These are phyloP conservation scores for Lodderomyces pseudojiufengensis DNA, from an alignment of 1,139 yeast genomes.

Conservation along the genomic window DNA sequence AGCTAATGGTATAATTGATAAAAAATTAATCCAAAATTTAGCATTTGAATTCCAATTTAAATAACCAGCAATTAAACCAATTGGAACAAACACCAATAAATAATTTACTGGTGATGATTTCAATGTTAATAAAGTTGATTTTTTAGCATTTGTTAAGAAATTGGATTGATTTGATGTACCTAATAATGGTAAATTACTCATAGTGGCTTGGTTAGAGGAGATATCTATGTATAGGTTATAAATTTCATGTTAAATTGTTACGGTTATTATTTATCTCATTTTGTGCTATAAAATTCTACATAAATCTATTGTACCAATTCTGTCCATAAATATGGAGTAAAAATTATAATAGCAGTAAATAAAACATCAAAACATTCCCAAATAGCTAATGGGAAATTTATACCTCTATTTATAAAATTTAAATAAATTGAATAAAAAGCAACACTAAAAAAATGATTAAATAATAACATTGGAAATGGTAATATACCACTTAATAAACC, in stretches of 20 bases:
- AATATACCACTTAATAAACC: constrained; percentile 78
- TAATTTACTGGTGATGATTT: constrained; percentile 74
- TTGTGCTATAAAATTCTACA: too few species aligned
- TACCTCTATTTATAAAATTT: constrained; percentile 65
- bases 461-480: constrained; percentile 69
- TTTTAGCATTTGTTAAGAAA: constrained; percentile 2
- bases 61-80: constrained; percentile 74
- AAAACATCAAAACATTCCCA: constrained; percentile 67
- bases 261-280: too few species aligned
- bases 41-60: constrained; percentile 55
- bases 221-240: not conserved
- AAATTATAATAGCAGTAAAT: constrained; percentile 71
- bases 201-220: not conserved
- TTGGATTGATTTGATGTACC: constrained; percentile 8
- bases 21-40: constrained; percentile 71
- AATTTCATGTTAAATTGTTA: too few species aligned
- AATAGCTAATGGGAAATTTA: constrained; percentile 71
- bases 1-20: constrained; percentile 92
- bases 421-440: constrained; percentile 79
- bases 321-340: constrained; percentile 68
- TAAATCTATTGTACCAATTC: constrained; percentile 29
- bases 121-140: constrained; percentile 29
- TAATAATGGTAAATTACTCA: constrained; percentile 14
- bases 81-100: constrained; percentile 76
- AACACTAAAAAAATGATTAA: constrained; percentile 84